A percentile compares a stretch with the other conserved stretches of the same genome.
Evolutionary conservation across 2,329 filamentous ascomycete species (phyloP).

Genomic region (Cylindrodendrum hubeiense): DNA sequence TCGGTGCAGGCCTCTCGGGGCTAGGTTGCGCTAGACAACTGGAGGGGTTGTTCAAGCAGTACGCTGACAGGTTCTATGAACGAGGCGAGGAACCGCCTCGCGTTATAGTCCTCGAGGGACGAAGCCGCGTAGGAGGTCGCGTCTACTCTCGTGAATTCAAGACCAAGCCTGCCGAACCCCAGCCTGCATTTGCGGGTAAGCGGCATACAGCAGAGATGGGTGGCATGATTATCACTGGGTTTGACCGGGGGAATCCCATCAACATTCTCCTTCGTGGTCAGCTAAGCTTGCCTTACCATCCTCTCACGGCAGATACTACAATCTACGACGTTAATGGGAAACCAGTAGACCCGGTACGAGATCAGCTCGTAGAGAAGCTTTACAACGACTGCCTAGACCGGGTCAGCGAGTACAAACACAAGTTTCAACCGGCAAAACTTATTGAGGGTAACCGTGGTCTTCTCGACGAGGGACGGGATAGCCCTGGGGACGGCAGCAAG

Average conservation of each 20-base stretch:
- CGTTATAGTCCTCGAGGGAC: conserved; percentile 87
- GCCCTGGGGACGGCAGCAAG: conserved; percentile 74
- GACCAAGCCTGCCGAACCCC: conserved; percentile 67
- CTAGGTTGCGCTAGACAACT: conserved; percentile 93
- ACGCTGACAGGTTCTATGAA: conserved; percentile 75
- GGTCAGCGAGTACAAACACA: conserved; percentile 90
- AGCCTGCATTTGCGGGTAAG: conserved; percentile 65
- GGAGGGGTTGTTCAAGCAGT: conserved; percentile 86
- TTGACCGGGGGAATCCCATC: conserved; percentile 93
- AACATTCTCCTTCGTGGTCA: conserved; percentile 93
- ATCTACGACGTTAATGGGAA: conserved; percentile 88
- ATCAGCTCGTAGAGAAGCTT: conserved; percentile 87
- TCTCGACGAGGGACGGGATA: conserved; percentile 86
- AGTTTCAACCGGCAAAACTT: conserved; percentile 75
- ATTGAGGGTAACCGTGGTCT: conserved; percentile 86
- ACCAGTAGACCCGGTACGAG: conserved; percentile 81
- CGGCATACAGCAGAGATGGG: conserved; percentile 94
- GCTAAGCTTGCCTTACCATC: conserved; percentile 86
- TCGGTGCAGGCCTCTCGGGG: conserved; percentile 95
- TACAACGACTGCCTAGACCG: conserved; percentile 96
- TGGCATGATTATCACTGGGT: conserved; percentile 97
- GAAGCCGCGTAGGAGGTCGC: conserved; percentile 87
- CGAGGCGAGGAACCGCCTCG: conserved; percentile 77
- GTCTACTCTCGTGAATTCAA: conserved; percentile 85
- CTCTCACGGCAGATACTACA: conserved; percentile 82